Conservation (phyloP, 148 eudicot genomes). For the Fagopyrum esculentum region DNA sequence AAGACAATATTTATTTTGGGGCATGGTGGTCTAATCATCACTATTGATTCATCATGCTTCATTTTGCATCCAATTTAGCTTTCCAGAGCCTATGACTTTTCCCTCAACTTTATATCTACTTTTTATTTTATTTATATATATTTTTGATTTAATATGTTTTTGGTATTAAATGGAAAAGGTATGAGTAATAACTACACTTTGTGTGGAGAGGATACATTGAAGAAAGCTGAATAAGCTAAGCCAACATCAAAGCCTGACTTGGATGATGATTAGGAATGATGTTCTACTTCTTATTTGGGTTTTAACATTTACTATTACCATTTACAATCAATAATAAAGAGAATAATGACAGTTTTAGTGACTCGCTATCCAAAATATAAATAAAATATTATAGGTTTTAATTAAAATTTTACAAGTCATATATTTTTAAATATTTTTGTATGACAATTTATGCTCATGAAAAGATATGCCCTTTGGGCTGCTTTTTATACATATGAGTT, state of each 20-base stretch:
- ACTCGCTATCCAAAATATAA: too few species aligned
- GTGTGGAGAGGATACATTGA: not conserved
- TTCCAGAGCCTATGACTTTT: not conserved
- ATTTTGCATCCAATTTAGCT: conserved; percentile 11
- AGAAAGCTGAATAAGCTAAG: not conserved
- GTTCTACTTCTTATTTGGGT: not conserved
- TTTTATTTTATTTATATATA: not conserved
- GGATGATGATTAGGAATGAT: conserved; percentile 2
- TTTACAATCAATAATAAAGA: too few species aligned
- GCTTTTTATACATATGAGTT: too few species aligned
- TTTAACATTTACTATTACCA: not conserved
- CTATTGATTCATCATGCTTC: conserved; percentile 3
- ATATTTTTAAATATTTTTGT: too few species aligned
- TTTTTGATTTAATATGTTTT: not conserved
- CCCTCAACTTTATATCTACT: not conserved
- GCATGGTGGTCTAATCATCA: conserved; percentile 14
- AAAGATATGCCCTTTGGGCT: too few species aligned
- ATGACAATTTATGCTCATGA: too few species aligned
- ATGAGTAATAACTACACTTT: not conserved
- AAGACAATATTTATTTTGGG: not conserved
- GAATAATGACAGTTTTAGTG: too few species aligned
- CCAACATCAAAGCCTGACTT: conserved; percentile 7
- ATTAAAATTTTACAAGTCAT: too few species aligned
- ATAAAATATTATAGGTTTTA: too few species aligned
- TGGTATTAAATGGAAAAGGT: not conserved